These are phyloP conservation scores for Xylaria sp. DNA, from an alignment of 495 filamentous ascomycete genomes.

Conservation along the genomic window DNA sequence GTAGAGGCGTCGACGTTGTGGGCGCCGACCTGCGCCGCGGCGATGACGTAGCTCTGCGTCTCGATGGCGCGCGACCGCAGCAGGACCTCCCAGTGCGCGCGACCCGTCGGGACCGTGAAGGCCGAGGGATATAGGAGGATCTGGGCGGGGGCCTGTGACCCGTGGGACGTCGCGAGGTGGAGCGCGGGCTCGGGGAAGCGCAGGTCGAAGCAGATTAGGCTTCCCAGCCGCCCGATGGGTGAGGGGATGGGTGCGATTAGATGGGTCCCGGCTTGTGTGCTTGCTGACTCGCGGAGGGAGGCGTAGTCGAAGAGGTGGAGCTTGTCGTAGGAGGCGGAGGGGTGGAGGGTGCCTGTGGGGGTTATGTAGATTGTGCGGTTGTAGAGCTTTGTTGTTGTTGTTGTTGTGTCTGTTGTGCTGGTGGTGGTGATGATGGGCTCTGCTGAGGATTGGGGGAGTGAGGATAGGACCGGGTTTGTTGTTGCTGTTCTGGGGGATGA, in stretches of 20 bases:
- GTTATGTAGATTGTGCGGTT: constrained; percentile 58
- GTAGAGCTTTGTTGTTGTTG: constrained; percentile 43
- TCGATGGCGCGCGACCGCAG: constrained; percentile 87
- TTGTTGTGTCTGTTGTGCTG: background rate
- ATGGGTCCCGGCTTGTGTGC: constrained; percentile 44
- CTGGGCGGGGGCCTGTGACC: constrained; percentile 65
- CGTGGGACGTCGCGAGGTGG: constrained; percentile 68
- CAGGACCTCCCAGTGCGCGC: constrained; percentile 83
- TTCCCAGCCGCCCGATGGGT: constrained; percentile 73
- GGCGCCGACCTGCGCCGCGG: constrained; percentile 80
- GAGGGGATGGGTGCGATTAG: constrained; percentile 72
- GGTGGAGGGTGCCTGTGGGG: constrained; percentile 45
- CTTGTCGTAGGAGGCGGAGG: constrained; percentile 60
- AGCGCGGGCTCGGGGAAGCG: constrained; percentile 83
- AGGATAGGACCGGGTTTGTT: constrained; percentile 22
- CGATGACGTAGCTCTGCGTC: constrained; percentile 85
- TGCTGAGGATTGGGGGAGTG: constrained; percentile 26
- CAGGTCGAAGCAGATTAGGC: constrained; percentile 90
- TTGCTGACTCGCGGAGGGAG: constrained; percentile 39
- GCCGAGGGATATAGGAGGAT: constrained; percentile 88
- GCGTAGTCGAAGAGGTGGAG: constrained; percentile 57
- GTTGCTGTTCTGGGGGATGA: no score
- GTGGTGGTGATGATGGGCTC: background rate
- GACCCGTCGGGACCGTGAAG: constrained; percentile 87
- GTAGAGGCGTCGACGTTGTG: constrained; percentile 70